A percentile compares a stretch with the other conserved stretches of the same genome.
Evolutionary conservation across 495 filamentous ascomycete genomes (phyloP).

Genomic region (Penicillium manginii): DNA sequence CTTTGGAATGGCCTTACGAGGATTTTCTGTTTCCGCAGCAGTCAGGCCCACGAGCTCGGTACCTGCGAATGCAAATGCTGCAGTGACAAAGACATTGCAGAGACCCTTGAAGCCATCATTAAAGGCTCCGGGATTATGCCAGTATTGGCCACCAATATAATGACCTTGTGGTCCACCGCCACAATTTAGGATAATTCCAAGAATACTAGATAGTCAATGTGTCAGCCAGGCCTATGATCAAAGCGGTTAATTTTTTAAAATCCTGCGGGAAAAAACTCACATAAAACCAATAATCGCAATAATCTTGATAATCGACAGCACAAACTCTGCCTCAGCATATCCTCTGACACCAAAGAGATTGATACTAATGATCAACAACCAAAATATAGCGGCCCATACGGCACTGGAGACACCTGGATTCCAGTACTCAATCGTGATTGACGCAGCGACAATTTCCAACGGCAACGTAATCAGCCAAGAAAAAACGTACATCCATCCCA

Average conservation of each 20-base stretch:
- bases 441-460: conserved; percentile 87
- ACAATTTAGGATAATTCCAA: conserved; percentile 77
- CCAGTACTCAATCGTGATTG: conserved; percentile 90
- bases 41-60: conserved; percentile 91
- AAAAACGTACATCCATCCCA: conserved; percentile 98
- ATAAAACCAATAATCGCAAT: conserved; percentile 86
- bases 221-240: not conserved
- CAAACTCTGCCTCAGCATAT: conserved; percentile 90
- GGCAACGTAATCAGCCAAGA: conserved; percentile 92
- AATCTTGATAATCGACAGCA: conserved; percentile 88
- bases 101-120: conserved; percentile 92
- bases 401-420: conserved; percentile 65
- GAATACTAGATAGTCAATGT: conserved; percentile 59
- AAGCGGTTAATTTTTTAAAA: not conserved
- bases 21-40: conserved; percentile 85
- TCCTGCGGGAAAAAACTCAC: conserved; percentile 50
- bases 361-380: conserved; percentile 71
- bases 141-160: conserved; percentile 83
- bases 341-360: conserved; percentile 86
- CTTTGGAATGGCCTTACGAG: conserved; percentile 80
- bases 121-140: conserved; percentile 84
- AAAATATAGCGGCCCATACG: conserved; percentile 83
- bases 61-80: conserved; percentile 89
- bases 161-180: conserved; percentile 75
- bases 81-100: conserved; percentile 90